Evolutionary conservation across 306 rosid genomes (phyloP).

Genomic region (Astragalus membranaceus): DNA sequence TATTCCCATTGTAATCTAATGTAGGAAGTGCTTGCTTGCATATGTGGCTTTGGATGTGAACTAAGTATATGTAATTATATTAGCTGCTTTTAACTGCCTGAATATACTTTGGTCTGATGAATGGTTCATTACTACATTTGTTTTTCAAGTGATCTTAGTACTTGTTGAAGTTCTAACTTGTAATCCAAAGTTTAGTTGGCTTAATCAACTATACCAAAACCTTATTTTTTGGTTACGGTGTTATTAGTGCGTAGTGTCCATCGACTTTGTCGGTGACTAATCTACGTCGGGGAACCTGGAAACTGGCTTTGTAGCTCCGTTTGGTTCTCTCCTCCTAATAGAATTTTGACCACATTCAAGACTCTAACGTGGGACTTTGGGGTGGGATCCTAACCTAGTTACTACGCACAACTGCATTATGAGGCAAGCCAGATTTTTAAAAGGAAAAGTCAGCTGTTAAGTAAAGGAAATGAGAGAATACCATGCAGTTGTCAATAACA

Average conservation of each 20-base stretch:
- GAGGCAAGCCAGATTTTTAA: not conserved
- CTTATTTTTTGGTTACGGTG: too few relatives aligned
- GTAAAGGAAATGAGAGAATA: not conserved
- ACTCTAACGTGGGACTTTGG: too few relatives aligned
- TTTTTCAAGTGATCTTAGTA: constrained; percentile 4
- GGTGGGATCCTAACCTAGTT: too few relatives aligned
- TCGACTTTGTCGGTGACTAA: too few relatives aligned
- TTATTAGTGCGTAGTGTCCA: too few relatives aligned
- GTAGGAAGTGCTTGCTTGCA: constrained; percentile 26
- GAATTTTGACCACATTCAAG: too few relatives aligned
- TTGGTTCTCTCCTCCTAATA: too few relatives aligned
- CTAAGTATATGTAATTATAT: constrained; percentile 33
- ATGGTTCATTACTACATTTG: constrained; percentile 11
- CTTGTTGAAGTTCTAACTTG: not conserved
- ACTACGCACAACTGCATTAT: not conserved
- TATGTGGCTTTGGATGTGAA: constrained; percentile 27
- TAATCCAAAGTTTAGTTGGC: constrained; percentile 1
- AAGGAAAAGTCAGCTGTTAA: not conserved
- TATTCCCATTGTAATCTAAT: constrained; percentile 41
- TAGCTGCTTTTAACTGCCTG: constrained; percentile 30
- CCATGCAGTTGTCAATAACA: constrained; percentile 1
- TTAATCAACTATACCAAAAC: not conserved
- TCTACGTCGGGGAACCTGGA: too few relatives aligned
- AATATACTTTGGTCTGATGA: constrained; percentile 18
- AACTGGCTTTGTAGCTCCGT: too few relatives aligned